Percentiles rank a stretch among this genome's conserved stretches.
Conservation (phyloP, 768 basidiomycete species). For the Butyriboletus loyo region DNA sequence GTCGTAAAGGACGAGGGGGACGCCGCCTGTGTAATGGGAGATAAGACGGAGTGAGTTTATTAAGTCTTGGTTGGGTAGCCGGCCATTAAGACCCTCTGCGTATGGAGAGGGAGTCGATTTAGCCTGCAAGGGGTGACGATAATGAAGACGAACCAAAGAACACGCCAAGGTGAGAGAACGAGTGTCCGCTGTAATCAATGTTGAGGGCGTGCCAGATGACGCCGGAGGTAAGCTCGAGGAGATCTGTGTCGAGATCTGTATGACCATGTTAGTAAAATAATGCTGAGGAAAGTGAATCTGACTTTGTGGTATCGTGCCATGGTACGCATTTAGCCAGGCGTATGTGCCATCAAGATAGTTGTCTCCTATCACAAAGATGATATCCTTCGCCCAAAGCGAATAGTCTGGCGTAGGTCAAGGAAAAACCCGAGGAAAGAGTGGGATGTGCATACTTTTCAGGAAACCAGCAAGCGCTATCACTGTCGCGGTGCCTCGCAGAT, state of each 20-base stretch:
- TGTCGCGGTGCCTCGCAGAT: conserved; percentile 84
- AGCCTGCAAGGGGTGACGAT: conserved; percentile 1
- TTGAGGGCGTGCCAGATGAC: conserved; percentile 95
- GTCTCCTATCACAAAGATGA: conserved; percentile 87
- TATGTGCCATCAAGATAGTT: conserved; percentile 89
- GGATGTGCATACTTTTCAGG: conserved; percentile 60
- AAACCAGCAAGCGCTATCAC: conserved; percentile 82
- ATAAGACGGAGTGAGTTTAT: conserved; percentile 79
- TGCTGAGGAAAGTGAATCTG: conserved; percentile 9
- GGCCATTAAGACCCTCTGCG: conserved; percentile 91
- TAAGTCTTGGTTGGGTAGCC: conserved; percentile 93
- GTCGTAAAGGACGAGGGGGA: conserved; percentile 81
- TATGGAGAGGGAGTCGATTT: not conserved
- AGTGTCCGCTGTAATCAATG: conserved; percentile 95
- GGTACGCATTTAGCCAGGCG: conserved; percentile 86
- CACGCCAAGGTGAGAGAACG: conserved; percentile 92
- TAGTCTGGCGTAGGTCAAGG: conserved; percentile 48
- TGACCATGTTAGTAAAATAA: not conserved
- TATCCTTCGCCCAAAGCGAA: conserved; percentile 93
- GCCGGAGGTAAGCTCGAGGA: conserved; percentile 67
- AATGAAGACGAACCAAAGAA: conserved; percentile 71
- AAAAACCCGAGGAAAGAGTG: not conserved
- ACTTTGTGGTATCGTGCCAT: conserved; percentile 69
- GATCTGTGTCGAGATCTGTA: conserved; percentile 64
- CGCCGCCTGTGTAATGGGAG: conserved; percentile 66